Evolutionary conservation across 805 yeast species (phyloP).

Genomic region (Candida chilensis): DNA sequence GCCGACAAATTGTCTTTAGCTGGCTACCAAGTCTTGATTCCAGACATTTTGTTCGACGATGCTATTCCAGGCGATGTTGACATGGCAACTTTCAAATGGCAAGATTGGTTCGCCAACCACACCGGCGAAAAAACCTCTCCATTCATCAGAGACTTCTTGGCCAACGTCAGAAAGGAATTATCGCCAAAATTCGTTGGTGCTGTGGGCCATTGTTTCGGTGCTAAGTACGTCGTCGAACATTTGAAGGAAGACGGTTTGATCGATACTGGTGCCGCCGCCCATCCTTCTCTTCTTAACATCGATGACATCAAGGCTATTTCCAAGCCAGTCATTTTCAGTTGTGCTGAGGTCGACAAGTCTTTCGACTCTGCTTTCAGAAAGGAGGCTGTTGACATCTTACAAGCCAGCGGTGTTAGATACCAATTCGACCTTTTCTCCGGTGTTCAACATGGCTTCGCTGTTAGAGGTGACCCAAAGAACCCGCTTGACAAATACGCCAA

Average conservation of each 20-base stretch:
- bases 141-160: constrained; percentile 38
- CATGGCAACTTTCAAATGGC: no score
- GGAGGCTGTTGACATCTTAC: constrained; percentile 49
- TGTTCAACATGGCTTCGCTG: constrained; percentile 70
- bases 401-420: constrained; percentile 44
- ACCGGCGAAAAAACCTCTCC: constrained; percentile 35
- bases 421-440: constrained; percentile 56
- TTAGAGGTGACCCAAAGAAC: constrained; percentile 58
- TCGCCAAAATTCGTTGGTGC: constrained; percentile 43
- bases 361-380: constrained; percentile 60
- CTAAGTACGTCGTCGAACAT: constrained; percentile 53
- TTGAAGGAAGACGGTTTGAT: constrained; percentile 30
- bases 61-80: constrained; percentile 16
- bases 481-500: constrained; percentile 54
- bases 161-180: constrained; percentile 28
- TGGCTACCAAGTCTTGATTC: constrained; percentile 62
- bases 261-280: constrained; percentile 69
- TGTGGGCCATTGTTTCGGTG: constrained; percentile 84
- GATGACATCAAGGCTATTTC: constrained; percentile 54
- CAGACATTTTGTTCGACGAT: constrained; percentile 63
- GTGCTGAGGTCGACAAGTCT: constrained; percentile 61
- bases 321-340: constrained; percentile 61
- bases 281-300: constrained; percentile 65
- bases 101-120: constrained; percentile 51
- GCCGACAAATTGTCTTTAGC: constrained; percentile 57